Percentiles rank a stretch among this genome's conserved stretches.
These are phyloP conservation scores for Schizosaccharomyces lindneri DNA, from an alignment of 805 yeast species.

Conservation along the genomic window DNA sequence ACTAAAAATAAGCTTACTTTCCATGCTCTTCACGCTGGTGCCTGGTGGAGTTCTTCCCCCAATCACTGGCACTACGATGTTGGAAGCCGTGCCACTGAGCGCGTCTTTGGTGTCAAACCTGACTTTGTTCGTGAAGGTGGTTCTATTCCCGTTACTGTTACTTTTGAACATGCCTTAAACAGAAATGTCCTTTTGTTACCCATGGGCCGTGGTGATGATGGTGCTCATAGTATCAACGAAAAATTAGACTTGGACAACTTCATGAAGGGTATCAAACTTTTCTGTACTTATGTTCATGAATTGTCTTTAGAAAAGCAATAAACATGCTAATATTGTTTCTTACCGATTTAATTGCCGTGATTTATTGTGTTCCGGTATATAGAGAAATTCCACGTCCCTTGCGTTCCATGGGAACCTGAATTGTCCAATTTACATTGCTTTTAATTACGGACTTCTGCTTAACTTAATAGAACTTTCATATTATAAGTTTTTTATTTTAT, in stretches of 20 bases:
- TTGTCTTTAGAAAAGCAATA: conserved; percentile 15
- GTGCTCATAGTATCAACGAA: conserved; percentile 95
- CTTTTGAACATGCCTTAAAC: conserved; percentile 69
- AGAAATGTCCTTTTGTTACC: conserved; percentile 77
- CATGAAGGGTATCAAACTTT: conserved; percentile 77
- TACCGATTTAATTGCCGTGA: neutral
- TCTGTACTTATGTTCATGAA: conserved; percentile 82
- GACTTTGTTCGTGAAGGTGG: conserved; percentile 98
- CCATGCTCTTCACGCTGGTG: conserved; percentile 79
- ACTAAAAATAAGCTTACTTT: conserved; percentile 55
- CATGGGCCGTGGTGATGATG: conserved; percentile 97
- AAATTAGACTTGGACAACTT: conserved; percentile 73
- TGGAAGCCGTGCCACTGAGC: conserved; percentile 79
- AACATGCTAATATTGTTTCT: neutral
- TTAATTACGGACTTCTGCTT: too few relatives aligned
- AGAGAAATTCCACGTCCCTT: neutral
- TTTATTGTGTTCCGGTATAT: neutral
- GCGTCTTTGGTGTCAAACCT: conserved; percentile 85
- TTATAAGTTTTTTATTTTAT: too few relatives aligned
- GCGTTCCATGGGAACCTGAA: too few relatives aligned
- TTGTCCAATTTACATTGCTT: neutral
- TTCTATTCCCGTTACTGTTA: conserved; percentile 85
- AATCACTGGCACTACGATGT: conserved; percentile 80
- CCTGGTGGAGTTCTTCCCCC: conserved; percentile 90
- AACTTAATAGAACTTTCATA: too few relatives aligned